Evolutionary conservation across 2,329 filamentous ascomycete species (phyloP).

Genomic region (Sordariomycetes sp.): DNA sequence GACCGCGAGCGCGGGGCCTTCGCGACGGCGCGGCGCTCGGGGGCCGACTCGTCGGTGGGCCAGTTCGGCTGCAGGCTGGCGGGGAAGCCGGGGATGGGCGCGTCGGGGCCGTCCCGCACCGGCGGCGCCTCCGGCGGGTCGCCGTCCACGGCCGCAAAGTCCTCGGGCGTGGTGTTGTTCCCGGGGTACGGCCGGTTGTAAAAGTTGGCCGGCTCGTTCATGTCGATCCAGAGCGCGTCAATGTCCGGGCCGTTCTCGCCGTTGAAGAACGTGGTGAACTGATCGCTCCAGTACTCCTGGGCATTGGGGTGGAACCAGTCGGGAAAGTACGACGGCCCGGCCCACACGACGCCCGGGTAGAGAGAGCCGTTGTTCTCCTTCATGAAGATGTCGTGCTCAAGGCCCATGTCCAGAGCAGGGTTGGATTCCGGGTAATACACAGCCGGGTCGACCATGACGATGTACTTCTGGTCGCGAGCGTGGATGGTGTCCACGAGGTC

Average conservation of each 20-base stretch:
- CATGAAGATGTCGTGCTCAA: slow-evolving; percentile 36
- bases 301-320: slow-evolving; percentile 65
- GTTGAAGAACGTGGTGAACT: slow-evolving; percentile 57
- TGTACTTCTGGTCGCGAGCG: slow-evolving; percentile 54
- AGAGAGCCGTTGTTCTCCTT: slow-evolving; percentile 42
- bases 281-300: slow-evolving; percentile 53
- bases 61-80: slow-evolving; percentile 16
- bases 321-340: slow-evolving; percentile 60
- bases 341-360: slow-evolving; percentile 63
- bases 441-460: slow-evolving; percentile 70
- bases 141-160: slow-evolving; percentile 12
- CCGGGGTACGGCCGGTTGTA: slow-evolving; percentile 5
- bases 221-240: slow-evolving; percentile 70
- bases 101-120: slow-evolving; percentile 49
- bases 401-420: slow-evolving; percentile 26
- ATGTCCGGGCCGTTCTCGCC: slow-evolving; percentile 45
- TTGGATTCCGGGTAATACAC: slow-evolving; percentile 39
- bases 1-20: neutral
- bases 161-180: neutral
- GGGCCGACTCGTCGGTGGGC: neutral
- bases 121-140: slow-evolving; percentile 52
- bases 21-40: neutral
- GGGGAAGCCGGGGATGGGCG: slow-evolving; percentile 57
- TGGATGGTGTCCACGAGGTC: slow-evolving; percentile 58
- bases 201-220: slow-evolving; percentile 37